Evolutionary conservation across 257 asterid genomes (phyloP).

Genomic region (Scutellaria minor): DNA sequence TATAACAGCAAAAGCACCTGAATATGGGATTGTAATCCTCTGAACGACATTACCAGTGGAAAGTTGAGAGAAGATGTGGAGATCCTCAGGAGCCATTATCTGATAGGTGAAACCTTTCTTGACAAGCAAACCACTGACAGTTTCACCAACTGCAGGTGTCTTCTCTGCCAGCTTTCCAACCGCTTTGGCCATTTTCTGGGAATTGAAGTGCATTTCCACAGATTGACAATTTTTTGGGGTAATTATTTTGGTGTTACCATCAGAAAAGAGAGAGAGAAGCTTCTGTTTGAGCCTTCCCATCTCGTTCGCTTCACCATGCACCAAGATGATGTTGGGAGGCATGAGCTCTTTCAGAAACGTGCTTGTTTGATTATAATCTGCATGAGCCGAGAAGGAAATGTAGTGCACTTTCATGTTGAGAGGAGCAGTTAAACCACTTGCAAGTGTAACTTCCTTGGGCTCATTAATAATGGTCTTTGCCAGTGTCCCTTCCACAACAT

Average conservation of each 20-base stretch:
- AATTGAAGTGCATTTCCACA: constrained; percentile 88
- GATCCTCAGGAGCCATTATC: constrained; percentile 95
- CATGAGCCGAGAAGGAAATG: constrained; percentile 97
- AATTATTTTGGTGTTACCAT: constrained; percentile 78
- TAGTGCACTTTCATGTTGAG: constrained; percentile 89
- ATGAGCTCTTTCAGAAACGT: constrained; percentile 85
- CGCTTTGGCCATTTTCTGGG: constrained; percentile 90
- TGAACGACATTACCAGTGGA: constrained; percentile 86
- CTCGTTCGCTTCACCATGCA: constrained; percentile 90
- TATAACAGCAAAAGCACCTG: constrained; percentile 92
- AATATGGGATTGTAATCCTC: constrained; percentile 91
- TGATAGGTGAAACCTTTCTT: constrained; percentile 98
- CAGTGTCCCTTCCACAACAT: constrained; percentile 82
- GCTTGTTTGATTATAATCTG: constrained; percentile 93
- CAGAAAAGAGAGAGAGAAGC: constrained; percentile 79
- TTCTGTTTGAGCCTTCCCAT: constrained; percentile 94
- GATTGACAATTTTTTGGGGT: constrained; percentile 96
- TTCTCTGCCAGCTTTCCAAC: constrained; percentile 84
- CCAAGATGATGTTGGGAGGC: constrained; percentile 96
- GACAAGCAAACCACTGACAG: constrained; percentile 86
- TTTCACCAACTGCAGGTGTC: constrained; percentile 73
- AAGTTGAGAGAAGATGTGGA: constrained; percentile 85
- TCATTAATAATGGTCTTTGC: constrained; percentile 89
- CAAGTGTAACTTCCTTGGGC: constrained; percentile 92
- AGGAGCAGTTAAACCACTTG: constrained; percentile 89